phyloP scores from a whole-genome alignment of 371 early-diverging fungal genomes.

The Circinella minor region DNA sequence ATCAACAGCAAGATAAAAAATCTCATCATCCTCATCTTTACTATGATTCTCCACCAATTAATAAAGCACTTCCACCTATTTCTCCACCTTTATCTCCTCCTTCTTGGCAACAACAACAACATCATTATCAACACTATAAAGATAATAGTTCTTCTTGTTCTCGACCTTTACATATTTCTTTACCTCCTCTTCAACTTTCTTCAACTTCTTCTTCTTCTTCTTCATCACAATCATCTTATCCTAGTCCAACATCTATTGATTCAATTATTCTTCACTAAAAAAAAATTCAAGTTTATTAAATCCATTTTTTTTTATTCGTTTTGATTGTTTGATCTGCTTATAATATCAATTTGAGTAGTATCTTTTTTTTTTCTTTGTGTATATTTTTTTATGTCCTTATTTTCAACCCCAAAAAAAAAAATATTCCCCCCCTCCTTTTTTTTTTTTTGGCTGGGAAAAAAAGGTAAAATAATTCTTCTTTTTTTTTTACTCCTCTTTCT shows the following conservation, averaged over 20 bases:
- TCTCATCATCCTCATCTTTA: slow-evolving; percentile 42
- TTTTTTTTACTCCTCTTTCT: too few relatives aligned
- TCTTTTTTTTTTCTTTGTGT: too few relatives aligned
- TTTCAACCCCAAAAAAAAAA: too few relatives aligned
- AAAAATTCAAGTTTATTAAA: neutral
- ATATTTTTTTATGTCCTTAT: too few relatives aligned
- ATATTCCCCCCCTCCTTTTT: too few relatives aligned
- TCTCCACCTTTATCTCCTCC: slow-evolving; percentile 48
- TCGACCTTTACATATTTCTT: slow-evolving; percentile 8
- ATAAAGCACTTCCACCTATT: slow-evolving; percentile 39
- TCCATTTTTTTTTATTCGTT: neutral
- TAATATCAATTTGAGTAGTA: too few relatives aligned
- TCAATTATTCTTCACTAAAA: slow-evolving; percentile 24
- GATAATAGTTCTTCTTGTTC: neutral
- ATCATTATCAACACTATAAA: slow-evolving; percentile 3
- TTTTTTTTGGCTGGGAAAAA: too few relatives aligned
- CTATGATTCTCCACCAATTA: slow-evolving; percentile 21
- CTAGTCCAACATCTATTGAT: slow-evolving; percentile 38
- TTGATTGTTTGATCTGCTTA: too few relatives aligned
- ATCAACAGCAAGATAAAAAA: slow-evolving; percentile 28
- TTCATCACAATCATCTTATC: slow-evolving; percentile 30
- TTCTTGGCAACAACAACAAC: slow-evolving; percentile 9
- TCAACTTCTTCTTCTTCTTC: slow-evolving; percentile 9
- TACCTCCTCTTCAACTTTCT: slow-evolving; percentile 42
- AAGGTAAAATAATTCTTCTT: too few relatives aligned